Percentiles rank a stretch among this genome's conserved stretches.
These are phyloP conservation scores for Malassezia cuniculi DNA, from an alignment of 1,284 basidiomycete species.

Conservation along the genomic window DNA sequence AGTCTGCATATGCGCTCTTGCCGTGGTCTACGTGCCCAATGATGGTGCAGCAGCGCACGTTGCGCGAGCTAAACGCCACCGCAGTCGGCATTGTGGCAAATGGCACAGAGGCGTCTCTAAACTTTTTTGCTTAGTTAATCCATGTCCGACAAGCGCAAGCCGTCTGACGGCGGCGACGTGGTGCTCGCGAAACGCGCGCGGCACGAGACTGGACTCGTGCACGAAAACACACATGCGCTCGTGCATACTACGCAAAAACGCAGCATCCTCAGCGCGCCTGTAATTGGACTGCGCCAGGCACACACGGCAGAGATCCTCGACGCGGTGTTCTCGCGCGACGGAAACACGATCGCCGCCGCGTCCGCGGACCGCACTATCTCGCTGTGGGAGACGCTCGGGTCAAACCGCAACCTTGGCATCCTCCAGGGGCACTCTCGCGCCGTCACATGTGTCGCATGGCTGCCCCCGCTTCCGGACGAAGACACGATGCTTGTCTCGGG, in stretches of 20 bases:
- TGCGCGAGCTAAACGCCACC: conserved; percentile 30
- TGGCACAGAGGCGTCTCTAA: neutral
- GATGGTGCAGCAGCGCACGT: conserved; percentile 41
- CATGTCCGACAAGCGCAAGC: conserved; percentile 39
- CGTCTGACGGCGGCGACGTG: conserved; percentile 16
- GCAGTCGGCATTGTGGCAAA: conserved; percentile 15
- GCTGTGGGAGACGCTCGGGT: conserved; percentile 39
- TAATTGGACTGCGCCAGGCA: conserved; percentile 33
- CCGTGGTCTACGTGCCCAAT: conserved; percentile 45
- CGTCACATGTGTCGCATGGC: conserved; percentile 35
- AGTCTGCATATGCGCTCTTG: conserved; percentile 66
- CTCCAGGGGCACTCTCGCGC: conserved; percentile 37
- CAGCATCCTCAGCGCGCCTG: conserved; percentile 25
- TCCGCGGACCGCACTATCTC: conserved; percentile 33
- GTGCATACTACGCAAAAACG: conserved; percentile 29
- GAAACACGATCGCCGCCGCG: conserved; percentile 30
- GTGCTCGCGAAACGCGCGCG: conserved; percentile 31
- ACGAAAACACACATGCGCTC: conserved; percentile 17
- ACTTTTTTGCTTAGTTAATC: neutral
- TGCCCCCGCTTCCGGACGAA: conserved; percentile 14
- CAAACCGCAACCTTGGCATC: conserved; percentile 35
- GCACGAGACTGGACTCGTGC: conserved; percentile 13
- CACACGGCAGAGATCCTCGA: conserved; percentile 37
- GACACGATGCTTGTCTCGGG: conserved; percentile 26
- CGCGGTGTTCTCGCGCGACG: conserved; percentile 34